phyloP scores from a whole-genome alignment of 2,329 filamentous ascomycete species.

The Microdochium paspali region DNA sequence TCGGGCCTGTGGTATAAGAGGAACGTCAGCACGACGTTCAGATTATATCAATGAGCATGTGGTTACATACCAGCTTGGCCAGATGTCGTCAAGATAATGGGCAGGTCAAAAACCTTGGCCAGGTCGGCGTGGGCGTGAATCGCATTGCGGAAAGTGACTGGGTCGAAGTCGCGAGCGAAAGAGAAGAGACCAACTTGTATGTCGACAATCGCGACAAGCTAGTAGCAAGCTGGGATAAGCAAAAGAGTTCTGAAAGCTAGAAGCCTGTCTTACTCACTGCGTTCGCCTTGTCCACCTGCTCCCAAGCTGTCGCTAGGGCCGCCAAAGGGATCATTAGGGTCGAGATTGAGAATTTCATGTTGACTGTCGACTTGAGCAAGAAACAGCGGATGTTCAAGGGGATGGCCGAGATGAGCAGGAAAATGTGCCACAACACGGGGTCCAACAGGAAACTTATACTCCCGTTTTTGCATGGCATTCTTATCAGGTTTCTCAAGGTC shows the following conservation, averaged over 20 bases:
- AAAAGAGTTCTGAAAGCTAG: neutral
- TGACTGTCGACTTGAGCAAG: too few relatives aligned
- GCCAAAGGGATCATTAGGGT: neutral
- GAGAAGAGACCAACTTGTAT: constrained; percentile 42
- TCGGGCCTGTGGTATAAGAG: constrained; percentile 31
- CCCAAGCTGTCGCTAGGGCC: neutral
- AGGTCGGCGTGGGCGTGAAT: constrained; percentile 48
- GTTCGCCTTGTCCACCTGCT: neutral
- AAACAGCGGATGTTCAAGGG: too few relatives aligned
- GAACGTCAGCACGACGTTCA: neutral
- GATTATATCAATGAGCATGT: neutral
- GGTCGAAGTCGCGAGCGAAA: constrained; percentile 44
- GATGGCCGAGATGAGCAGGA: too few relatives aligned
- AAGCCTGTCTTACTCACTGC: neutral
- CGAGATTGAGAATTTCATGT: neutral
- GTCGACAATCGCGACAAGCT: constrained; percentile 41
- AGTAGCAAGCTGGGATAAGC: too few relatives aligned
- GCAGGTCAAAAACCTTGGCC: constrained; percentile 46
- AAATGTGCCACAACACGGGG: too few relatives aligned
- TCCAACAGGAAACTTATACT: too few relatives aligned
- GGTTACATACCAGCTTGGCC: constrained; percentile 29
- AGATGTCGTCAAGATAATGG: constrained; percentile 48
- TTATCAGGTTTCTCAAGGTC: too few relatives aligned
- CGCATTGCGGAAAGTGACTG: constrained; percentile 45
- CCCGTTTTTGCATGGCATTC: too few relatives aligned